Evolutionary conservation across 83 land plant species (phyloP).

Genomic region (Larix sibirica): DNA sequence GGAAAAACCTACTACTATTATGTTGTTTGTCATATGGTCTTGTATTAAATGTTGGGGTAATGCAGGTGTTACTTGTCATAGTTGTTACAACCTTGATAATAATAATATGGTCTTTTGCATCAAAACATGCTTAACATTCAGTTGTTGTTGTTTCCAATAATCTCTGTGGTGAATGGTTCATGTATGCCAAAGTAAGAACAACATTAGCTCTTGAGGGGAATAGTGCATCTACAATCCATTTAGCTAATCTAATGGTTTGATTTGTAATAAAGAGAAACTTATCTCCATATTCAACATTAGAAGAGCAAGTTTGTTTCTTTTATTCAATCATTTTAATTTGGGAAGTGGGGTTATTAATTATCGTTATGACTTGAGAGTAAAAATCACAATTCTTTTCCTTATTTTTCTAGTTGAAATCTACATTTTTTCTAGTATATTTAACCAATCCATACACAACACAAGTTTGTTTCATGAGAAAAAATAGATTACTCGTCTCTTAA

Average conservation of each 20-base stretch:
- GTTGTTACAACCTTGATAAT: conserved; percentile 15
- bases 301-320: conserved; percentile 11
- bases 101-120: conserved; percentile 22
- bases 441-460: conserved; percentile 6
- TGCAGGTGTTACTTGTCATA: conserved; percentile 20
- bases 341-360: not conserved
- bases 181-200: conserved; percentile 1
- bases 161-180: conserved; percentile 1
- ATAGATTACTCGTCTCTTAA: conserved; percentile 28
- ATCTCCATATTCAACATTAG: conserved; percentile 16
- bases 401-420: conserved; percentile 20
- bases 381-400: not conserved
- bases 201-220: conserved; percentile 4
- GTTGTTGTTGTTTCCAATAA: conserved; percentile 16
- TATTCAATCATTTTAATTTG: not conserved
- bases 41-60: not conserved
- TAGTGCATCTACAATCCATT: conserved; percentile 11
- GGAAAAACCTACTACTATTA: not conserved
- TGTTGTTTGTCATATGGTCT: not conserved
- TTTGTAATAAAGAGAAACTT: conserved; percentile 4
- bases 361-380: not conserved
- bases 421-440: conserved; percentile 21
- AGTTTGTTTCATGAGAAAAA: conserved; percentile 27
- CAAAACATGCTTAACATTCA: conserved; percentile 23
- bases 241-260: conserved; percentile 12